phyloP scores from a whole-genome alignment of 2,329 filamentous ascomycete genomes.

The Aspergillus amoenus region DNA sequence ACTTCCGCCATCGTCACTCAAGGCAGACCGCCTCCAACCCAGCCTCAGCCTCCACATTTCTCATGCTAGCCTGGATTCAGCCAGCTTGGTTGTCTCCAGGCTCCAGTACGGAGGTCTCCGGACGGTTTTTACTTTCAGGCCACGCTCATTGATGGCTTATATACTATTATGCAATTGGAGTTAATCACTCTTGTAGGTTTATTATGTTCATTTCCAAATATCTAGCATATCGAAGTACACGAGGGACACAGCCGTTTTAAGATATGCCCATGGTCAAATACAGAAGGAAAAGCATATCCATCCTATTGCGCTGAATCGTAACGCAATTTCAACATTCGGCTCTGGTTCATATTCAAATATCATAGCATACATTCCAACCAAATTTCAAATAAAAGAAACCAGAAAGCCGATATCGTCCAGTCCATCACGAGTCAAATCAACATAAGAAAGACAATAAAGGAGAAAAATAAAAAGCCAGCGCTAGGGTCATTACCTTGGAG shows the following conservation, averaged over 20 bases:
- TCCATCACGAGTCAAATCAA: background rate
- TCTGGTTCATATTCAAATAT: background rate
- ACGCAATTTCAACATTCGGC: background rate
- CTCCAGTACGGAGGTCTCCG: too few relatives aligned
- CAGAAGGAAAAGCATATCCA: background rate
- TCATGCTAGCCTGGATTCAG: too few relatives aligned
- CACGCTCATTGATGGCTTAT: too few relatives aligned
- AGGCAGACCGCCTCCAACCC: slow-evolving; percentile 2
- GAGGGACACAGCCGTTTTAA: too few relatives aligned
- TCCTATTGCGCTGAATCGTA: background rate
- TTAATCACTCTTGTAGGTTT: too few relatives aligned
- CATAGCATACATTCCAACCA: background rate
- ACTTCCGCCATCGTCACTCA: background rate
- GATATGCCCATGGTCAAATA: too few relatives aligned
- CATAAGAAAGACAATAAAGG: background rate
- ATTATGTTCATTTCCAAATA: too few relatives aligned
- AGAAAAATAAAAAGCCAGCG: slow-evolving; percentile 1
- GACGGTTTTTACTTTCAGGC: too few relatives aligned
- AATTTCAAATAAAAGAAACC: background rate
- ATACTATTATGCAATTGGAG: too few relatives aligned
- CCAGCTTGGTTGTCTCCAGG: too few relatives aligned
- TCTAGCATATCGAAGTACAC: too few relatives aligned
- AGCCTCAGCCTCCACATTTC: too few relatives aligned
- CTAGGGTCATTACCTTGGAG: slow-evolving; percentile 11
- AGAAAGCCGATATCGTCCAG: background rate